phyloP scores from a whole-genome alignment of 1,139 yeast genomes.

The Hansenula lynferdii region DNA sequence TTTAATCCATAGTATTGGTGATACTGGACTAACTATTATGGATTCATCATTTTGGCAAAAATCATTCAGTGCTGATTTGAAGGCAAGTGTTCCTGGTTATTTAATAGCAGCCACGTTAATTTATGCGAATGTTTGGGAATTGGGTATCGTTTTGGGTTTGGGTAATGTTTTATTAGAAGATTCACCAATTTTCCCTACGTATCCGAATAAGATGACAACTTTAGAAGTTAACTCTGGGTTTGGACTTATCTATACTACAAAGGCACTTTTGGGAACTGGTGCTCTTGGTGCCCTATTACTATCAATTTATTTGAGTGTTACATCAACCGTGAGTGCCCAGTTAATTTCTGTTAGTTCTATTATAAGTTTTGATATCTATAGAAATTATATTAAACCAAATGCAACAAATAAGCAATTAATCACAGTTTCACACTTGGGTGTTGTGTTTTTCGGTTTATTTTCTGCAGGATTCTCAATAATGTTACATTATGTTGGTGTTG shows the following conservation, averaged over 20 bases:
- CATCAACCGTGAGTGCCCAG: slow-evolving; percentile 51
- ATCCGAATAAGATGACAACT: slow-evolving; percentile 36
- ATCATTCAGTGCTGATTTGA: slow-evolving; percentile 31
- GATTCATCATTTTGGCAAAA: slow-evolving; percentile 48
- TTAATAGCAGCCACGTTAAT: slow-evolving; percentile 31
- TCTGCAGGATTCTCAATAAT: slow-evolving; percentile 50
- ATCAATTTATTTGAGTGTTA: slow-evolving; percentile 45
- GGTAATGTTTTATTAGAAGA: slow-evolving; percentile 41
- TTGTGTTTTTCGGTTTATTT: slow-evolving; percentile 37
- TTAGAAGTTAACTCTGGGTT: slow-evolving; percentile 43
- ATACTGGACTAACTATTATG: slow-evolving; percentile 45
- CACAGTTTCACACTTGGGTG: slow-evolving; percentile 39
- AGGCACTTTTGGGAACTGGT: slow-evolving; percentile 44
- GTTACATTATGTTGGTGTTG: slow-evolving; percentile 44
- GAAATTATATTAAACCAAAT: slow-evolving; percentile 41
- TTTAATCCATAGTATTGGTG: slow-evolving; percentile 45
- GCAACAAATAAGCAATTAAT: slow-evolving; percentile 44
- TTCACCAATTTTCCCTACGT: slow-evolving; percentile 44
- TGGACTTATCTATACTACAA: slow-evolving; percentile 45
- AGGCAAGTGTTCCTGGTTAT: slow-evolving; percentile 36
- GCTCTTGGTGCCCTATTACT: slow-evolving; percentile 43
- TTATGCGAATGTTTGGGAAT: slow-evolving; percentile 32
- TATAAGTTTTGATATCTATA: slow-evolving; percentile 44
- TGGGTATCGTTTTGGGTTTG: slow-evolving; percentile 37
- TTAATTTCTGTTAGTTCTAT: slow-evolving; percentile 46